A percentile compares a stretch with the other conserved stretches of the same genome.
Evolutionary conservation across 495 filamentous ascomycete genomes (phyloP).

Genomic region (Elaphomyces granulatus): DNA sequence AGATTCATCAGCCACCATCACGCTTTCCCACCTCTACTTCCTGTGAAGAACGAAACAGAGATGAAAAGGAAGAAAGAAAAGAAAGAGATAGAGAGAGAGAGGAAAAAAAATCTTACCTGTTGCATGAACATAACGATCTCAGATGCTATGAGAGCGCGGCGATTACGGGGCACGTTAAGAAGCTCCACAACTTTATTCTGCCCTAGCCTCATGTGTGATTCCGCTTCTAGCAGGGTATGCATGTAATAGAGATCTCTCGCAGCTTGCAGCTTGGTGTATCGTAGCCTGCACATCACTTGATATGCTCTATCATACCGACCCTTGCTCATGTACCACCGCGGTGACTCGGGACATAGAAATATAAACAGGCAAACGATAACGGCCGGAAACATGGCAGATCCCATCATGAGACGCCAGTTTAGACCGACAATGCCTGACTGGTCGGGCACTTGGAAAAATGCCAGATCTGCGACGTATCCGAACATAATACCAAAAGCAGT

Average conservation of each 20-base stretch:
- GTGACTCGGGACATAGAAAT: constrained; percentile 60
- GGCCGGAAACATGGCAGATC: constrained; percentile 59
- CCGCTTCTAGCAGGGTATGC: constrained; percentile 53
- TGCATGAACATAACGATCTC: constrained; percentile 81
- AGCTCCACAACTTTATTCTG: constrained; percentile 52
- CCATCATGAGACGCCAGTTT: constrained; percentile 80
- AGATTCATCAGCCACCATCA: neutral
- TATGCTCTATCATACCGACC: constrained; percentile 52
- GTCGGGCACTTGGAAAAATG: constrained; percentile 50
- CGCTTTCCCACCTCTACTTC: too few relatives aligned
- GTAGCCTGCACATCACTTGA: constrained; percentile 47
- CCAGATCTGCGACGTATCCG: constrained; percentile 57
- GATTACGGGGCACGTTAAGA: constrained; percentile 59
- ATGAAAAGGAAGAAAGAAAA: too few relatives aligned
- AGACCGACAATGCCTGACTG: constrained; percentile 42
- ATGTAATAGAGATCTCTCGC: constrained; percentile 76
- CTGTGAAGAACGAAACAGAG: too few relatives aligned
- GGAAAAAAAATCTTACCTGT: constrained; percentile 36
- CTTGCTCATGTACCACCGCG: constrained; percentile 68
- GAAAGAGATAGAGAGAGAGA: neutral
- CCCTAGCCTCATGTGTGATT: constrained; percentile 44
- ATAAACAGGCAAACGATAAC: constrained; percentile 55
- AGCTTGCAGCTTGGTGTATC: constrained; percentile 58
- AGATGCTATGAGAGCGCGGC: constrained; percentile 60
- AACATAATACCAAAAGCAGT: constrained; percentile 75